phyloP scores from a whole-genome alignment of 148 eudicot genomes.

The Linanthus parryae region DNA sequence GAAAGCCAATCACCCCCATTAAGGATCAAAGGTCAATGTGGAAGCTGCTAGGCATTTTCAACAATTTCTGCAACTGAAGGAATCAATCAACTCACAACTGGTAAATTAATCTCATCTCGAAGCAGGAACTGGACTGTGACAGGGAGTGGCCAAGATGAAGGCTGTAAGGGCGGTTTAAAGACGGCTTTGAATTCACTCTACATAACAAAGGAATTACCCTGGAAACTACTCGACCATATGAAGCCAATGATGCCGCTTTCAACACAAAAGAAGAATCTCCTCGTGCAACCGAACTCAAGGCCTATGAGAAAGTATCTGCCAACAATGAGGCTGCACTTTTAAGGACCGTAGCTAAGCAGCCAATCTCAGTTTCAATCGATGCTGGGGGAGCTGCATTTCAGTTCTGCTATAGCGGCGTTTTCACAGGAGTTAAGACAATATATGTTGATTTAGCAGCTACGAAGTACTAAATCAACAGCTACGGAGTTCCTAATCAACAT shows the following conservation, averaged over 20 bases:
- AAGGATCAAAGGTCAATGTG: too few species aligned
- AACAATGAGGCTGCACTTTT: constrained; percentile 62
- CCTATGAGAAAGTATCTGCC: constrained; percentile 60
- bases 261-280: constrained; percentile 46
- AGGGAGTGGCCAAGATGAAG: constrained; percentile 51
- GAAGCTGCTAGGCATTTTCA: constrained; percentile 99
- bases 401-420: too few species aligned
- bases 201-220: constrained; percentile 64
- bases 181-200: constrained; percentile 68
- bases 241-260: constrained; percentile 51
- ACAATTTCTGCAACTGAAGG: constrained; percentile 77
- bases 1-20: too few species aligned
- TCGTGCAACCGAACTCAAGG: constrained; percentile 76
- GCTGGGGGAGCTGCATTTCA: too few species aligned
- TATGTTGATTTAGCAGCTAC: too few species aligned
- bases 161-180: constrained; percentile 92
- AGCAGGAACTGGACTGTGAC: constrained; percentile 95
- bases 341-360: constrained; percentile 83
- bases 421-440: too few species aligned
- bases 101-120: constrained; percentile 65
- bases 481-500: too few species aligned
- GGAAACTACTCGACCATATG: constrained; percentile 62
- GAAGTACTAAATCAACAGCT: too few species aligned
- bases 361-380: constrained; percentile 76
- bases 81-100: constrained; percentile 81